phyloP scores from a whole-genome alignment of 306 rosid species.

The Cicer yamashitae region DNA sequence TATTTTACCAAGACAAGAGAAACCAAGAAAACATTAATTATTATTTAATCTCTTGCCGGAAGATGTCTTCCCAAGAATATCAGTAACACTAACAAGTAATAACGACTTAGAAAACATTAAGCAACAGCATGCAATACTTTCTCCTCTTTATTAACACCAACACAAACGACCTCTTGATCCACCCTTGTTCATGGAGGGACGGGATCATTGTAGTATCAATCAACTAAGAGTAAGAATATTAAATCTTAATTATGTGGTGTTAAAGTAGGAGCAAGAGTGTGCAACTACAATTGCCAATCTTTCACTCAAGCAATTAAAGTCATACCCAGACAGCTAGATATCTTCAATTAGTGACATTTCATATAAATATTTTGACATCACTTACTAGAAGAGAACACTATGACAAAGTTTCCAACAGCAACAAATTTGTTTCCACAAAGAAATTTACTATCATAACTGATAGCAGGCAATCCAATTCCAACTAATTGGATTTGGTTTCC shows the following conservation, averaged over 20 bases:
- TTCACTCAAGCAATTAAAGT: neutral
- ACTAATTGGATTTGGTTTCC: no score
- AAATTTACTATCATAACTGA: neutral
- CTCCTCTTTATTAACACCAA: neutral
- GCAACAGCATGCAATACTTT: neutral
- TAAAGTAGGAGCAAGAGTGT: neutral
- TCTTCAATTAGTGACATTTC: neutral
- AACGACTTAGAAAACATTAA: neutral
- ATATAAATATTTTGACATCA: neutral
- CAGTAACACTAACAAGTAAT: neutral
- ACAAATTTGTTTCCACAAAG: neutral
- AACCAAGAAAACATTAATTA: neutral
- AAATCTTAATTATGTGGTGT: neutral
- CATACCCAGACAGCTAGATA: neutral
- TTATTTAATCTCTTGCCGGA: neutral
- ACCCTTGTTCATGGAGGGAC: neutral
- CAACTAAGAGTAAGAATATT: neutral
- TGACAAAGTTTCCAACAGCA: conserved; percentile 4
- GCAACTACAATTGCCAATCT: neutral
- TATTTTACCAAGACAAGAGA: conserved; percentile 10
- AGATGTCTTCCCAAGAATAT: neutral
- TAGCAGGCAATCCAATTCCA: no score
- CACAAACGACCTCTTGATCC: neutral
- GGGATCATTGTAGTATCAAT: neutral
- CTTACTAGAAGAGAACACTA: conserved; percentile 16